Base-by-base conservation (phyloP, 495 filamentous ascomycete genomes). In the Penicillium chermesinum region DNA sequence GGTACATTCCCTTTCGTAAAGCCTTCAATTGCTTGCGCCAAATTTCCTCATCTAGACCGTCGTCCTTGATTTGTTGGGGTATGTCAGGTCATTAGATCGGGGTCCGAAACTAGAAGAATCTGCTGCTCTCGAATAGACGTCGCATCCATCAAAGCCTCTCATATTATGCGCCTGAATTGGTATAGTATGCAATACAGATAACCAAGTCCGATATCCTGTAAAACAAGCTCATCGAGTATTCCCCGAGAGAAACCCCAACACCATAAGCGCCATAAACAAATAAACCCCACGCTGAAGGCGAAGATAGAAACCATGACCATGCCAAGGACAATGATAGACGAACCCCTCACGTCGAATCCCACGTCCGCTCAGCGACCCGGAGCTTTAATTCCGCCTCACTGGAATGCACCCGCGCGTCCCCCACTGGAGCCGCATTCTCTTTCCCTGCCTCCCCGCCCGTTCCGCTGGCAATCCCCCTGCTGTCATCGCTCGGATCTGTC, bases 1-100 rank as follows among this genome's bases (percentile, higher is more conserved):
- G 82, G 83, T 20, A 82, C 81, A 70, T 75, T 90, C 5, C 87
- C 87, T 41, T 57, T 64, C 48, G 76, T 77, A 57, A 91, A 59
- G 3, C 88, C 88, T 53, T 89, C 85, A 58, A 91, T 84, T 0
- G 86, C 87, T 13, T 67, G 62, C 0, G 83, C 86, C 21, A 95
- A 63, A n/a, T n/a, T 20, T 81, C 76, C 58, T 80, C 74, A 0
- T 80, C 82, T 2, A 76, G 59, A 0, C 85, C 86, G 53, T 91
- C 87, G 5, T 71, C 78, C 64, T 83, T 88, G 49, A 95, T 74
- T 14, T 85, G 71, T 13, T 56, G 53, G 82, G 76, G 58, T 89
- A 90, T 32, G 83, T n/a, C n/a, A n/a, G n/a, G n/a, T n/a, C n/a
- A n/a, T n/a, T n/a, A n/a, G n/a, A n/a, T n/a, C n/a, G n/a, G n/a